Conservation (phyloP, 202 grass and related monocot genomes). For the Schoenoplectus triqueter region DNA sequence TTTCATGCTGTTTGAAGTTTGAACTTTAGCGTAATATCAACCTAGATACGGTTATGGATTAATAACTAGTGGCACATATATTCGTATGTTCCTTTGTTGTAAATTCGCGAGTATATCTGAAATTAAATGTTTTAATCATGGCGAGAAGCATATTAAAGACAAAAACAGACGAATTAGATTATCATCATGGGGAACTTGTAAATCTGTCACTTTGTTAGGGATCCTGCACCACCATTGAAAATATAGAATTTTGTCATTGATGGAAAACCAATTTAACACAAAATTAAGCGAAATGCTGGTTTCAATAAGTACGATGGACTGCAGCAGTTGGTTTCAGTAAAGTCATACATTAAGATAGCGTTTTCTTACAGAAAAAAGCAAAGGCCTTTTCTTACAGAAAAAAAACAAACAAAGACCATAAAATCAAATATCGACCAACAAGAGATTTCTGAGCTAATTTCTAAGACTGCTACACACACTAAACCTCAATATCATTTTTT, state of each 20-base stretch:
- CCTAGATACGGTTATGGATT: too few relatives aligned
- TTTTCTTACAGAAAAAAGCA: background rate
- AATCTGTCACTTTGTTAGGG: background rate
- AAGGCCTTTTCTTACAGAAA: too few relatives aligned
- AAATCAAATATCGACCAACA: background rate
- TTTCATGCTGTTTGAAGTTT: too few relatives aligned
- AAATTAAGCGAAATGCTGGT: background rate
- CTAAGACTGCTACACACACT: conserved; percentile 1
- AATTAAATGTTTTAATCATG: too few relatives aligned
- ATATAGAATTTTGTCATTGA: background rate
- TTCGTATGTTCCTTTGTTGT: too few relatives aligned
- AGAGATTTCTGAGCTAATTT: background rate
- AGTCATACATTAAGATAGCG: background rate
- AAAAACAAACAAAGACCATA: background rate
- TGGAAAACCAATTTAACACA: background rate
- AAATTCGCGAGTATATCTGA: too few relatives aligned
- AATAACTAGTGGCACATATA: too few relatives aligned
- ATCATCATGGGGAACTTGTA: too few relatives aligned
- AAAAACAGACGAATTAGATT: too few relatives aligned
- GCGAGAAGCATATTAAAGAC: too few relatives aligned
- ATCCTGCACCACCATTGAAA: background rate
- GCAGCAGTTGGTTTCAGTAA: background rate
- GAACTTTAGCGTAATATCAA: too few relatives aligned
- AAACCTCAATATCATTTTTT: background rate
- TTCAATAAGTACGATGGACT: background rate